Conservation (phyloP, 2,329 filamentous ascomycete genomes). For the Colletotrichum sp. region DNA sequence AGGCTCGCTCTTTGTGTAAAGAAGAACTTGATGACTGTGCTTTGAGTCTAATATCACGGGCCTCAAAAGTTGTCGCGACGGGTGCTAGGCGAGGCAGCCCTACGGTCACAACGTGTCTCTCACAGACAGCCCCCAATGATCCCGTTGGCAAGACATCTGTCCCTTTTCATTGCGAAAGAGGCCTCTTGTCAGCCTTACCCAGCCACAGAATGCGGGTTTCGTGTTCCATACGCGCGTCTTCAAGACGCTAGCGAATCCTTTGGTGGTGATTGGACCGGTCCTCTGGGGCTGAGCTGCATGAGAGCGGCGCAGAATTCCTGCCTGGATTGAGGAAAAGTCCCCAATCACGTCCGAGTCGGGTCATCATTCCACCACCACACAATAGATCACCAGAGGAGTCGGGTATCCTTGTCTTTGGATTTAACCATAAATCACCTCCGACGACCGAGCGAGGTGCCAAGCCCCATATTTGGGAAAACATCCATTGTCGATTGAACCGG, state of each 20-base stretch:
- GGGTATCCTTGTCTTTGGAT: neutral
- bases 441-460: neutral
- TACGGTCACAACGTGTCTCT: neutral
- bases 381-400: neutral
- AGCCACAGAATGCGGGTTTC: conserved; percentile 7
- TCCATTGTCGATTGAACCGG: neutral
- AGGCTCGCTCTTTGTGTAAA: neutral
- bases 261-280: neutral
- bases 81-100: neutral
- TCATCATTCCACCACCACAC: neutral
- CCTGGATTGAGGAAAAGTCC: neutral
- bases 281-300: conserved; percentile 8
- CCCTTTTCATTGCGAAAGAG: neutral
- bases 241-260: neutral
- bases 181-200: conserved; percentile 17
- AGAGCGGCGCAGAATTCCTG: conserved; percentile 5
- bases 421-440: conserved; percentile 9
- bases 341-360: neutral
- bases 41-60: neutral
- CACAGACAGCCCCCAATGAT: neutral
- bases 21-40: neutral
- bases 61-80: neutral
- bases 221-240: conserved; percentile 10
- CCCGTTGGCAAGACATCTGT: neutral
- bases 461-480: neutral